Percentiles rank a stretch among this genome's conserved stretches.
phyloP scores from a whole-genome alignment of 352 stramenopile genomes.

The Pythium sukuiense region DNA sequence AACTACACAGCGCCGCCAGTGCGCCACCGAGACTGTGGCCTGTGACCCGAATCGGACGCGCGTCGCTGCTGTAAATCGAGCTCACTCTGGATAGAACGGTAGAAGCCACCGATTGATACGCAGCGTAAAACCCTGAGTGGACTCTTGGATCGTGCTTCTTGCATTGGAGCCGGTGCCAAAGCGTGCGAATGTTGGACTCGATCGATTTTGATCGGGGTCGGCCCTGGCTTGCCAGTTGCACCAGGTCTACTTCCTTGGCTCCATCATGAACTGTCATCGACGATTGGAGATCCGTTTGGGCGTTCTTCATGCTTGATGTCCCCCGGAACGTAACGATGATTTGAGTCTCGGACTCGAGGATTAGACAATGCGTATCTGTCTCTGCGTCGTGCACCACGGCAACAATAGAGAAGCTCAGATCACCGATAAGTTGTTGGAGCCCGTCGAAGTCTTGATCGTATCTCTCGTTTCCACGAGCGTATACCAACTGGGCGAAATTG shows the following conservation, averaged over 20 bases:
- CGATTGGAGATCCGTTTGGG: conserved; percentile 39
- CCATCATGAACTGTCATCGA: conserved; percentile 33
- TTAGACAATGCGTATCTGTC: conserved; percentile 45
- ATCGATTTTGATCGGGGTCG: not conserved
- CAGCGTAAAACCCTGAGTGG: conserved; percentile 43
- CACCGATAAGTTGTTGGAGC: conserved; percentile 32
- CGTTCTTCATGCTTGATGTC: conserved; percentile 46
- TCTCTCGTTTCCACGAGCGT: conserved; percentile 38
- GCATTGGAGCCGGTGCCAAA: conserved; percentile 31
- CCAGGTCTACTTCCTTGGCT: conserved; percentile 31
- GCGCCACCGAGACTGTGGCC: conserved; percentile 48
- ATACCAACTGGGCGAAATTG: conserved; percentile 48
- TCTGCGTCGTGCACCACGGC: conserved; percentile 36
- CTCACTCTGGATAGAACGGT: conserved; percentile 30
- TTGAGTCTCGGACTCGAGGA: conserved; percentile 30
- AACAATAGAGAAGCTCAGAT: conserved; percentile 29
- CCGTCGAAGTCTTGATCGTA: conserved; percentile 31
- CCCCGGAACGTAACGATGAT: conserved; percentile 45
- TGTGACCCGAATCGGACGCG: conserved; percentile 33
- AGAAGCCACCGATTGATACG: conserved; percentile 37
- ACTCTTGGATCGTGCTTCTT: conserved; percentile 40
- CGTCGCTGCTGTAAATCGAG: conserved; percentile 23
- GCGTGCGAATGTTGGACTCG: conserved; percentile 12
- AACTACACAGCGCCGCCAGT: conserved; percentile 40
- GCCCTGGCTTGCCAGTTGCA: not conserved